Percentiles rank a stretch among this genome's conserved stretches.
phyloP scores from a whole-genome alignment of 225 moss, liverwort and hornwort genomes.

The Thuidium tamariscinum region DNA sequence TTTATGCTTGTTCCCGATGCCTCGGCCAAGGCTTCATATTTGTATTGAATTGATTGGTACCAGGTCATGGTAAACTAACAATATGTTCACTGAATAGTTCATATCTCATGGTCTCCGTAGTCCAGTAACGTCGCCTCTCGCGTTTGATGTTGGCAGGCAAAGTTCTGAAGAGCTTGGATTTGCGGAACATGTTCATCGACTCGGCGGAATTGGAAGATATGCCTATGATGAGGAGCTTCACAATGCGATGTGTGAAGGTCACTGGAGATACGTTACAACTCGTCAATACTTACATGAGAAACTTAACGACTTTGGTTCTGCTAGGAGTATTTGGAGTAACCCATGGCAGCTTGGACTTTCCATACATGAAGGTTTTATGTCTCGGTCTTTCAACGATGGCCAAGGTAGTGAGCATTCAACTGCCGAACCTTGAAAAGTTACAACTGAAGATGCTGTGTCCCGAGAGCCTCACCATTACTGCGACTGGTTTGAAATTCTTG shows the following conservation, averaged over 20 bases:
- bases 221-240: conserved; percentile 34
- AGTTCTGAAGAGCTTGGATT: conserved; percentile 28
- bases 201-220: conserved; percentile 13
- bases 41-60: neutral
- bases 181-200: conserved; percentile 55
- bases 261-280: conserved; percentile 14
- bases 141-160: conserved; percentile 24
- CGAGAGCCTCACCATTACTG: conserved; percentile 17
- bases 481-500: conserved; percentile 12
- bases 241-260: conserved; percentile 43
- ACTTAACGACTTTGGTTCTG: conserved; percentile 27
- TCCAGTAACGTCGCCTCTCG: neutral
- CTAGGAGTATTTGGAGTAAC: conserved; percentile 34
- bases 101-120: neutral
- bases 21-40: neutral
- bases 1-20: neutral
- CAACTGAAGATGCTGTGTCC: conserved; percentile 42
- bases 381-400: conserved; percentile 34
- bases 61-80: neutral
- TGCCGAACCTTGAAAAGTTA: conserved; percentile 32
- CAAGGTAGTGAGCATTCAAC: conserved; percentile 9
- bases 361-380: conserved; percentile 21
- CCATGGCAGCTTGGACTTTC: conserved; percentile 11
- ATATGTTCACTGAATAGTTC: neutral
- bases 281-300: conserved; percentile 25